Evolutionary conservation across 306 rosid species (phyloP), one percentile per base, ranked within the genome.

Genomic region (Lupinus albus): DNA sequence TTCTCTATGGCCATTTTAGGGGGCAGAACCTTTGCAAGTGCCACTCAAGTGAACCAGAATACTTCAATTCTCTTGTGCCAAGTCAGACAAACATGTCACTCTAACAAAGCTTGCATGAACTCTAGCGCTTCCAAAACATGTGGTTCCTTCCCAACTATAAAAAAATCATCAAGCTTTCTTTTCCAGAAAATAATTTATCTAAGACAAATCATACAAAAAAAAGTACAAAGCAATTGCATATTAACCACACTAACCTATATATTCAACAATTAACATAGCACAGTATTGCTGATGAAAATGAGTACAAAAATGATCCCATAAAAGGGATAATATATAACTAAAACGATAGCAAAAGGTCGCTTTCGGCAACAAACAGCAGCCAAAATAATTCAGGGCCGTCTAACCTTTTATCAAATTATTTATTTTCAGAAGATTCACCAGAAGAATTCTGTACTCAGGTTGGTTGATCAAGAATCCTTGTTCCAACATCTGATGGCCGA

Each of bases 351-450:
- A 41, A 48, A 76, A 56, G 60, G 64, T 54, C 38, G 80, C 74
- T 76, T 61, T 63, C 79, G 56, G 75, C 61, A 70, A 62, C 76
- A 51, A 78, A 70, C 42, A 74, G 73, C 16, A 42, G 47, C 48
- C 30, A 70, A 83, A 73, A 76, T 70, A 56, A 78, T 61, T 48
- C 55, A 55, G 33, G 75, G 80, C 60, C 60, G 41, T 59, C 77
- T 78, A 78, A 56, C 72, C 79, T 76, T 76, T 63, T 12, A 71
- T 46, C 64, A 73, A 48, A 61, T 64, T 65, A 74, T 58, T 76
- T 70, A 51, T 64, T 57, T 77, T 71, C 61, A 44, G 79, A 71
- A 55, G 77, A 58, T 76, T 60, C 68, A 56, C 77, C 60, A 51
- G 38, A 80, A 76, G 59, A 80, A 77, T 69, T 50, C 52, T 62